Evolutionary conservation across 139 green algal species (phyloP).

Genomic region (Asterochloris erici): DNA sequence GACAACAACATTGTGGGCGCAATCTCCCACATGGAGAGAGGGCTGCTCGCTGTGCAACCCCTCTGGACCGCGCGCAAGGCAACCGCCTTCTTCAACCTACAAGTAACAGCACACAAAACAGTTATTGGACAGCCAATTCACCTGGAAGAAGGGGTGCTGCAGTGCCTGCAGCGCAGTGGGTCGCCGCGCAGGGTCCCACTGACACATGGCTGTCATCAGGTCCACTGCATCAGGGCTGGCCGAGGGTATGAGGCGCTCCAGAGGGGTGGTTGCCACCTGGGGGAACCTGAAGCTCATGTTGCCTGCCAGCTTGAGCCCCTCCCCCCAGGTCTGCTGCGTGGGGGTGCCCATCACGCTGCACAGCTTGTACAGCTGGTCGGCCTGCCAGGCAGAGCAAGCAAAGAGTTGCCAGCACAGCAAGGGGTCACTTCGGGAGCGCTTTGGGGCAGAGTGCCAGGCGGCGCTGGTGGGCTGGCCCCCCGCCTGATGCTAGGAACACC

Average conservation of each 20-base stretch:
- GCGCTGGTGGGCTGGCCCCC: no score
- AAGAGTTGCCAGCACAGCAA: no score
- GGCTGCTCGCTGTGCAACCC: no score
- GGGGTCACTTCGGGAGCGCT: no score
- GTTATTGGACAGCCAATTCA: neutral
- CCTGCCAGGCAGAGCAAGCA: conserved; percentile 45
- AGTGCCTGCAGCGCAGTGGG: conserved; percentile 83
- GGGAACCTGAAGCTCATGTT: conserved; percentile 63
- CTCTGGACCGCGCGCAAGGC: no score
- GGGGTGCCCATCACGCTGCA: conserved; percentile 86
- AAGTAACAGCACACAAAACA: no score
- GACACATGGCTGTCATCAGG: conserved; percentile 74
- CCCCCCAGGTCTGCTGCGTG: conserved; percentile 74
- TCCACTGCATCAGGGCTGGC: conserved; percentile 83
- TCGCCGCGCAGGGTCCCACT: conserved; percentile 81
- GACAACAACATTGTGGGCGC: no score
- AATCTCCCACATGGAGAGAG: no score
- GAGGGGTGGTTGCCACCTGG: conserved; percentile 55
- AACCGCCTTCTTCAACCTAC: no score
- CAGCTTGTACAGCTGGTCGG: conserved; percentile 95
- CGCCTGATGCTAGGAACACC: no score
- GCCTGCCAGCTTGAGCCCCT: conserved; percentile 79
- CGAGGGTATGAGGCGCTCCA: conserved; percentile 68
- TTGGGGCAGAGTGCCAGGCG: no score
- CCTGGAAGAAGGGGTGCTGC: conserved; percentile 81